Conservation (phyloP, 768 basidiomycete genomes). For the Phlegmacium glaucopus region DNA sequence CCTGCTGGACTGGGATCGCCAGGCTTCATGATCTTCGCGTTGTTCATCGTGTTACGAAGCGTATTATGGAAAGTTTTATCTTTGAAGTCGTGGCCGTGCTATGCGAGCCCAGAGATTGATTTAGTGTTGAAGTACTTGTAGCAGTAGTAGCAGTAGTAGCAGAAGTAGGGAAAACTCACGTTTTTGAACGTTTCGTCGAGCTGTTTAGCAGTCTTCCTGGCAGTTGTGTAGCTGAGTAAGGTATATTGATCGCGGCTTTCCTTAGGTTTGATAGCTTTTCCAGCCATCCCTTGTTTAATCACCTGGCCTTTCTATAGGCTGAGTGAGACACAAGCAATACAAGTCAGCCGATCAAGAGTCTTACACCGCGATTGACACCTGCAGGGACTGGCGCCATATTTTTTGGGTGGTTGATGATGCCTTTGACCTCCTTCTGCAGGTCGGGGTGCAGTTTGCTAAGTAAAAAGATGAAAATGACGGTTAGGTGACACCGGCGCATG, state of each 20-base stretch:
- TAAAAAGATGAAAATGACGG: background rate
- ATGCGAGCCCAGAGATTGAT: background rate
- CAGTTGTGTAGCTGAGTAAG: background rate
- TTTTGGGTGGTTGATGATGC: background rate
- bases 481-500: background rate
- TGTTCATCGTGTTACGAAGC: background rate
- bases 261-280: conserved; percentile 2
- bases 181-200: background rate
- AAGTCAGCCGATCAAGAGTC: background rate
- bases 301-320: conserved; percentile 1
- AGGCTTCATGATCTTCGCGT: background rate
- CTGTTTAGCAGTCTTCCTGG: too few relatives aligned
- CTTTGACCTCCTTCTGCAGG: background rate
- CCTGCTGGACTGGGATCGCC: background rate
- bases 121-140: too few relatives aligned
- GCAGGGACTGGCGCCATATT: background rate
- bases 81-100: background rate
- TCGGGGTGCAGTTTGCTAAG: background rate
- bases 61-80: background rate
- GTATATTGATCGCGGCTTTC: background rate
- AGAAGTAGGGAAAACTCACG: background rate
- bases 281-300: background rate
- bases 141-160: too few relatives aligned
- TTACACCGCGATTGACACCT: background rate
- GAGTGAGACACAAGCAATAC: background rate